phyloP scores from a whole-genome alignment of 345 rosid species.

The Gossypium raimondii region DNA sequence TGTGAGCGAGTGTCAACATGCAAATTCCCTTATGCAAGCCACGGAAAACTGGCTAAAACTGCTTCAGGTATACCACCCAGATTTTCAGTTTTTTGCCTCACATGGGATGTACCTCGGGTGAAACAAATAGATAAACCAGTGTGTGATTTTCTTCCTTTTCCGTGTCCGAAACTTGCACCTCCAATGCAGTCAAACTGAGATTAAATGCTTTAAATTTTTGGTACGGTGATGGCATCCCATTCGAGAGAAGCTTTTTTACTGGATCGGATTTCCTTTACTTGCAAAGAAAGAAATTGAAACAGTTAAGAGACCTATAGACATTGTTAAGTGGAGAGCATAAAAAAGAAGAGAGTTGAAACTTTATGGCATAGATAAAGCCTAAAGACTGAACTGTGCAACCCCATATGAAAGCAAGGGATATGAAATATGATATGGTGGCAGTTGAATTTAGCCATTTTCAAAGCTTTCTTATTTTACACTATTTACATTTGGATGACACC shows the following conservation, averaged over 20 bases:
- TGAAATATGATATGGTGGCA: background rate
- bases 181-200: conserved; percentile 8
- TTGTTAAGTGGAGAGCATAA: background rate
- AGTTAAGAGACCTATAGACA: background rate
- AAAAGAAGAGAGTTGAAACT: conserved; percentile 1
- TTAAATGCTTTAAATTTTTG: conserved; percentile 5
- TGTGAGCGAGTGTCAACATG: conserved; percentile 15
- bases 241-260: background rate
- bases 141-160: conserved; percentile 3
- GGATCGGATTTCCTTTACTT: conserved; percentile 7
- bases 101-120: conserved; percentile 34
- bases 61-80: conserved; percentile 33
- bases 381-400: background rate
- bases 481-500: background rate
- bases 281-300: background rate
- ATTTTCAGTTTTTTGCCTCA: conserved; percentile 40
- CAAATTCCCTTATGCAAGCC: conserved; percentile 29
- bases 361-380: conserved; percentile 14
- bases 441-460: background rate
- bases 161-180: background rate
- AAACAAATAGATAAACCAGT: conserved; percentile 12
- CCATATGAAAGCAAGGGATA: background rate
- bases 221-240: background rate
- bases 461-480: background rate
- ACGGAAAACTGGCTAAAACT: conserved; percentile 28